Percentiles rank a stretch among this genome's conserved stretches.
Conservation (phyloP, 352 stramenopile species). For the Globisporangium alternatum region DNA sequence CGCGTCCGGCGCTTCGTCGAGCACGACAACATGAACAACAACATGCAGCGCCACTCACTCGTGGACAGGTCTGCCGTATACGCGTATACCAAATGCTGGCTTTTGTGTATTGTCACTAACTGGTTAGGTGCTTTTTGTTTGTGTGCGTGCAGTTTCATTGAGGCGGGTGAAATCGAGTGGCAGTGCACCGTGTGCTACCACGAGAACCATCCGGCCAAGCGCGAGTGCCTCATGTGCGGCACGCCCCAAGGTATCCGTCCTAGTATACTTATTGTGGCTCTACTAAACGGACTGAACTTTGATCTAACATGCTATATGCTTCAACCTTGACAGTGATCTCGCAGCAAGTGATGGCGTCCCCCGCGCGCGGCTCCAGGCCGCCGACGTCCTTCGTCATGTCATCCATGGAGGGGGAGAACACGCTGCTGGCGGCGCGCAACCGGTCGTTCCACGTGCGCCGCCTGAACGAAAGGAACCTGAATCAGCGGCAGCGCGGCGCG, state of each 20-base stretch:
- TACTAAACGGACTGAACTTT: not conserved
- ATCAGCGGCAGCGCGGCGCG: slow-evolving; percentile 69
- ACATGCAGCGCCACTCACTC: slow-evolving; percentile 84
- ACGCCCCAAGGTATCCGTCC: slow-evolving; percentile 53
- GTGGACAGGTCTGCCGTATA: slow-evolving; percentile 45
- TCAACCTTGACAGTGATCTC: slow-evolving; percentile 50
- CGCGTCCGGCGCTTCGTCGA: slow-evolving; percentile 54
- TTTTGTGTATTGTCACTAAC: not conserved
- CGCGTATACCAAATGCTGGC: not conserved
- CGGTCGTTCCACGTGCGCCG: slow-evolving; percentile 77
- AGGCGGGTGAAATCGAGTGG: slow-evolving; percentile 71
- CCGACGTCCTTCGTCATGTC: slow-evolving; percentile 30
- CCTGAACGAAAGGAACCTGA: slow-evolving; percentile 81
- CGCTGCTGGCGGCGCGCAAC: slow-evolving; percentile 51
- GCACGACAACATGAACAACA: slow-evolving; percentile 78
- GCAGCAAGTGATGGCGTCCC: slow-evolving; percentile 41
- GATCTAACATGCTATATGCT: not conserved
- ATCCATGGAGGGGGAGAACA: slow-evolving; percentile 22
- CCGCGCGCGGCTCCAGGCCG: slow-evolving; percentile 19
- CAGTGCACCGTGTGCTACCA: slow-evolving; percentile 84
- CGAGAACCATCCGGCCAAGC: slow-evolving; percentile 80
- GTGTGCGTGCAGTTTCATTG: slow-evolving; percentile 40
- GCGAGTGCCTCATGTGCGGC: slow-evolving; percentile 80
- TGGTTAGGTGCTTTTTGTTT: not conserved
- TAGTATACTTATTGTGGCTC: not conserved